Base-by-base conservation (phyloP, 177 flowering plant species). In the Vitis hybrid region DNA sequence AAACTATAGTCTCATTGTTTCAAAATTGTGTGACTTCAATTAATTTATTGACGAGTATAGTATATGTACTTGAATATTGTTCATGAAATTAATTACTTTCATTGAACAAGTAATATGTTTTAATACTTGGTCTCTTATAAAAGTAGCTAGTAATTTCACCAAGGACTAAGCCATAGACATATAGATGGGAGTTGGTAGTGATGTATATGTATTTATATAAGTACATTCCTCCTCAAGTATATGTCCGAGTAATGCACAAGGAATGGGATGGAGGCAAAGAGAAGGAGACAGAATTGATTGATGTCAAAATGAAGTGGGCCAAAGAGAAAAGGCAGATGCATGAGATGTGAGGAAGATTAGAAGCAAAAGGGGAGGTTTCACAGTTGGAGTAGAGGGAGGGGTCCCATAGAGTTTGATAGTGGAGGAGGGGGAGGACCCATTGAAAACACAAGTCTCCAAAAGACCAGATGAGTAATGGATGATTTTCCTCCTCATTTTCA, bases 301-400 rank as follows among this genome's bases (percentile, higher is more conserved):
- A 64, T 33, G 52, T 61, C 13, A 61, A 66, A 75, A 60, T 49
- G 74, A 70, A 61, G 62, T 65, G 66, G 66, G 68, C 57, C 57
- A 6, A 51, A 51, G 49, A 61, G 19, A 51, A 70, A 64, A 55
- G 64, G 31, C 39, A 8, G 26, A 63, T 68, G 66, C 72, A 64
- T 72, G 75, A 64, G 72, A 62, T 77, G 76, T 56, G 63, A 69
- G 22, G 63, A 70, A 50, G 51, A 55, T 60, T 65, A 68, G 67
- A 29, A 69, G 59, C 73, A 72, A 48, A 45, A 33, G 2, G 26
- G 13, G 63, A 51, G 60, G 58, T n/a, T 18, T 49, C 16, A 70
- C 62, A 21, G 62, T 51, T 65, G 65, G 75, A 56, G 22, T 5
- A 60, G 69, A n/a, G 48, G 62, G 29, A 19, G 3, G 0, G 60